These are phyloP conservation scores for Crithidia brevicula DNA, from an alignment of 208 protist genomes.

Conservation along the genomic window DNA sequence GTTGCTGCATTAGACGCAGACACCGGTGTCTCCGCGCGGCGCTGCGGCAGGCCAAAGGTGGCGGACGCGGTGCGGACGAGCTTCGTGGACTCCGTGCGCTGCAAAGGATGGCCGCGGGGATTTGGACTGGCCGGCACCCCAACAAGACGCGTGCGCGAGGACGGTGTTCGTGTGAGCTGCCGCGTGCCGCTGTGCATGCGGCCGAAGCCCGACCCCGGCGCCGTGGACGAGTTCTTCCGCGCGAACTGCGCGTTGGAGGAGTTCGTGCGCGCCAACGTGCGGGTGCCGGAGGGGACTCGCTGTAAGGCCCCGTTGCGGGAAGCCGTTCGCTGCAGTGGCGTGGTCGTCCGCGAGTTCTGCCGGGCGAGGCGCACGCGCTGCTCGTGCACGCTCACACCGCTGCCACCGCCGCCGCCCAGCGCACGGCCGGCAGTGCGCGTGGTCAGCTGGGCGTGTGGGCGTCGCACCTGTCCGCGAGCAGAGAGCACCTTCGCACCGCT, in stretches of 20 bases:
- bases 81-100: conserved; percentile 25
- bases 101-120: conserved; percentile 6
- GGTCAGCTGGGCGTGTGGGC: conserved; percentile 20
- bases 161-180: conserved; percentile 14
- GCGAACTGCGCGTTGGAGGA: conserved; percentile 16
- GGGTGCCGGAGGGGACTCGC: conserved; percentile 18
- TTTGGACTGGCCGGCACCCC: not conserved
- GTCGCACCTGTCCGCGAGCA: conserved; percentile 15
- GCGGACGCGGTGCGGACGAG: not conserved
- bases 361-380: conserved; percentile 10
- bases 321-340: conserved; percentile 27
- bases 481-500: not conserved
- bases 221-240: conserved; percentile 13
- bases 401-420: conserved; percentile 13
- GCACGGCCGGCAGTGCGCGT: conserved; percentile 48
- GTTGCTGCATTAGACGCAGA: not conserved
- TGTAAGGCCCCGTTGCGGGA: conserved; percentile 18
- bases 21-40: not conserved
- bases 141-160: conserved; percentile 1
- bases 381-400: conserved; percentile 4
- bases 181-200: conserved; percentile 22
- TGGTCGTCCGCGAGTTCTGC: conserved; percentile 18
- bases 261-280: conserved; percentile 18
- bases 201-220: conserved; percentile 1
- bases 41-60: not conserved